These are phyloP conservation scores for Brachypodium distachyon DNA, from an alignment of 202 grass and related monocot genomes.

Conservation along the genomic window DNA sequence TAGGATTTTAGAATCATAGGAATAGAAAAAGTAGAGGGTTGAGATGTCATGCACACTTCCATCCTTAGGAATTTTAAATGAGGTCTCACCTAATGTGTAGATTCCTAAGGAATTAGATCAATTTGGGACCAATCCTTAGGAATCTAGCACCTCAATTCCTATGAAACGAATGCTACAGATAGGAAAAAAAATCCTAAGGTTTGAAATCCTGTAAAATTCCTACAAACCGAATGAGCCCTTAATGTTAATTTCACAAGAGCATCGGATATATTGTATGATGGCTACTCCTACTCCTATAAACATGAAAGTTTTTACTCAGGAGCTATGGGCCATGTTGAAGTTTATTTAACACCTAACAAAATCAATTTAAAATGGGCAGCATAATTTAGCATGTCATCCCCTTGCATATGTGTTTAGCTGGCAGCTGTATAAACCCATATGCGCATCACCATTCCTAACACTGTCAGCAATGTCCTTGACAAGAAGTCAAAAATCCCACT, in stretches of 20 bases:
- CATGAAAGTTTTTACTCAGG: neutral
- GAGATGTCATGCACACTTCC: no score
- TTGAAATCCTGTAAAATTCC: no score
- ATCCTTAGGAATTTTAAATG: no score
- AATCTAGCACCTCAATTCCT: no score
- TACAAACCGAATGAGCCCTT: no score
- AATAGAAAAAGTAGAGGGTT: no score
- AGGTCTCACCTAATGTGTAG: no score
- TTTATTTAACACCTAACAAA: neutral
- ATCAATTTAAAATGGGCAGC: neutral
- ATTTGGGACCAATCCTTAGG: no score
- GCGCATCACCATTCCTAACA: neutral
- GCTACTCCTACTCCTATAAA: neutral
- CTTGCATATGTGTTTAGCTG: neutral
- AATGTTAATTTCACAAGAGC: neutral
- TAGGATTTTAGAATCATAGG: no score
- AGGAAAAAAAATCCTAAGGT: no score
- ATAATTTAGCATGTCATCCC: neutral
- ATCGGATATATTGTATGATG: neutral
- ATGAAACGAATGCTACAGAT: no score
- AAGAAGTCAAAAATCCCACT: no score
- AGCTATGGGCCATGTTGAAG: neutral
- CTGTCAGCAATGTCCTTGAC: neutral
- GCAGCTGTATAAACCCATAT: neutral
- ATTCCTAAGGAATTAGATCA: neutral